phyloP scores from a whole-genome alignment of 192 early-diverging fungal genomes.

The Coemansia sp. region DNA sequence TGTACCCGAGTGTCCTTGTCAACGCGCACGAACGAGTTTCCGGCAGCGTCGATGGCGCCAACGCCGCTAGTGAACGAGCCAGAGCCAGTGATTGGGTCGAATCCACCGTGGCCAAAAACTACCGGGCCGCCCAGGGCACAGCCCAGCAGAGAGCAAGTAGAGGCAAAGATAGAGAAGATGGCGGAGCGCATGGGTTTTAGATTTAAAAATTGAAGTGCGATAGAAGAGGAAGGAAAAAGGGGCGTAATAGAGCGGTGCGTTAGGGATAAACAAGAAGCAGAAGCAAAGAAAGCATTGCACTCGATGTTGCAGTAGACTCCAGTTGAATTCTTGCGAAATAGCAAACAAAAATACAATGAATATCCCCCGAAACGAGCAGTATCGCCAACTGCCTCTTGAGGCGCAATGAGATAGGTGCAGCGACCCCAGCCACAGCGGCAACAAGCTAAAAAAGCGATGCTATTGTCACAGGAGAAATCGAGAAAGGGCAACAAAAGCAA shows the following conservation, averaged over 20 bases:
- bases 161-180: not conserved
- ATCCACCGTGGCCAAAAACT: constrained; percentile 18
- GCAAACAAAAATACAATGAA: not conserved
- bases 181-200: constrained; percentile 6
- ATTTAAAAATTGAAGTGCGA: not conserved
- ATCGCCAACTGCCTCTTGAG: not conserved
- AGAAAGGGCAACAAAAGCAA: not conserved
- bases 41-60: constrained; percentile 16
- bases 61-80: constrained; percentile 4
- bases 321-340: not conserved
- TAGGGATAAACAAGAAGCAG: not conserved
- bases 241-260: not conserved
- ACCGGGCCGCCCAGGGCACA: constrained; percentile 12
- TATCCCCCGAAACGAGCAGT: not conserved
- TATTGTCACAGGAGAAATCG: not conserved
- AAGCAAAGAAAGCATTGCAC: not conserved
- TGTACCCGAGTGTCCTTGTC: constrained; percentile 39
- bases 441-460: not conserved
- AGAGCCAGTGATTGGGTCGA: constrained; percentile 31
- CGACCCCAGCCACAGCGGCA: not conserved
- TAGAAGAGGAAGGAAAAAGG: too few species aligned
- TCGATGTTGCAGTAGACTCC: not conserved
- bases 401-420: not conserved
- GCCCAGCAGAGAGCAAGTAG: not conserved
- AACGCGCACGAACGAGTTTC: constrained; percentile 38